A percentile compares a stretch with the other conserved stretches of the same genome.
These are phyloP conservation scores for Pythium aquatile DNA, from an alignment of 352 stramenopile genomes.

Conservation along the genomic window DNA sequence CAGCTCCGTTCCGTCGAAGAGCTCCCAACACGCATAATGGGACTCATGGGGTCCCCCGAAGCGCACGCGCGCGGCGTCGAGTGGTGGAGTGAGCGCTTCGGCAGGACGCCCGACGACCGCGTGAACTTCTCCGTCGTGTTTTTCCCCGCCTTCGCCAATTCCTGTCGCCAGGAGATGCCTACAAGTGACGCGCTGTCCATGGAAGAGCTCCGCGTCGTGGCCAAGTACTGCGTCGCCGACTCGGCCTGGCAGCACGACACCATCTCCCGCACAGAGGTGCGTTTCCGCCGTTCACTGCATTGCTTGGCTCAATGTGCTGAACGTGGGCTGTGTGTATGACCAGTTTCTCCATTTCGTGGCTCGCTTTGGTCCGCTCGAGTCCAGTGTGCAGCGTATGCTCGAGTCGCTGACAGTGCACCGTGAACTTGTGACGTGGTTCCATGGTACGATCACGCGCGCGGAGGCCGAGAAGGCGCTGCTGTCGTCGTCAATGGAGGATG, in stretches of 20 bases:
- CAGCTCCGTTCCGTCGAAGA: slow-evolving; percentile 8
- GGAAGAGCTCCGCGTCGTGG: slow-evolving; percentile 56
- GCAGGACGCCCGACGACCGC: slow-evolving; percentile 8
- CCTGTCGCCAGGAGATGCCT: slow-evolving; percentile 35
- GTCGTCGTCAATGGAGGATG: slow-evolving; percentile 35
- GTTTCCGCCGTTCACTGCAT: background rate
- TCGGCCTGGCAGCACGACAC: slow-evolving; percentile 39
- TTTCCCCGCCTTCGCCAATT: slow-evolving; percentile 51
- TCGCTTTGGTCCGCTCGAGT: slow-evolving; percentile 68
- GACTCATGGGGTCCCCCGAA: background rate
- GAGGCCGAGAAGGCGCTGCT: slow-evolving; percentile 49
- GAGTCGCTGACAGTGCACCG: slow-evolving; percentile 57
- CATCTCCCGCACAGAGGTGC: slow-evolving; percentile 48
- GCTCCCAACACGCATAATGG: slow-evolving; percentile 9
- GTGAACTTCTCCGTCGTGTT: slow-evolving; percentile 43
- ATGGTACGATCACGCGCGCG: slow-evolving; percentile 50
- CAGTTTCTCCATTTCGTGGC: slow-evolving; percentile 65
- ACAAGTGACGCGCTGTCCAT: slow-evolving; percentile 41
- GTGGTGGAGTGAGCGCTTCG: slow-evolving; percentile 29
- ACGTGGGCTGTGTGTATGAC: slow-evolving; percentile 2
- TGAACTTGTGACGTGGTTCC: slow-evolving; percentile 73
- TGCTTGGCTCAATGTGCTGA: background rate
- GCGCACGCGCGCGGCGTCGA: slow-evolving; percentile 17
- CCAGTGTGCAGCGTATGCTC: slow-evolving; percentile 53
- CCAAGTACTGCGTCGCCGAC: slow-evolving; percentile 51